phyloP scores from a whole-genome alignment of 371 early-diverging fungal genomes.

The Blakeslea trispora region DNA sequence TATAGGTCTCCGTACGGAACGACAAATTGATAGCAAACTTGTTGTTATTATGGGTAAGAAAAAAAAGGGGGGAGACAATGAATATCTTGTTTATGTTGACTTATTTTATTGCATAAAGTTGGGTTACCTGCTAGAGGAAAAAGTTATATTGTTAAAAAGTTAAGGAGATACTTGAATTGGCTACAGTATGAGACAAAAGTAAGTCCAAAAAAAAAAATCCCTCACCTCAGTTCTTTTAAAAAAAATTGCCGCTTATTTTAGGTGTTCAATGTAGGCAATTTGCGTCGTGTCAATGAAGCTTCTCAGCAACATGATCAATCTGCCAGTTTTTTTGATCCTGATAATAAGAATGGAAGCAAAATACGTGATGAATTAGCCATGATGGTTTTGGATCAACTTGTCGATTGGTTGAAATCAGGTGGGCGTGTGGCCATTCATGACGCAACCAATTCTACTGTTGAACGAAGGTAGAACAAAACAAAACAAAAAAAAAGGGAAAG shows the following conservation, averaged over 20 bases:
- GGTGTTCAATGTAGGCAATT: conserved; percentile 89
- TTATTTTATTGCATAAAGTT: conserved; percentile 41
- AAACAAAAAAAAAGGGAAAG: neutral
- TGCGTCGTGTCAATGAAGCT: conserved; percentile 61
- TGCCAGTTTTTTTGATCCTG: conserved; percentile 76
- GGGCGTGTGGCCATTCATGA: conserved; percentile 88
- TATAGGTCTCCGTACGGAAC: conserved; percentile 25
- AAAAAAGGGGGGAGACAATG: too few species aligned
- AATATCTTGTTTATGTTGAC: neutral
- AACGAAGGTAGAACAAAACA: conserved; percentile 58
- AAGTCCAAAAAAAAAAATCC: too few species aligned
- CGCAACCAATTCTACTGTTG: conserved; percentile 84
- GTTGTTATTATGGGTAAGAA: conserved; percentile 68
- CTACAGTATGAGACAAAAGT: conserved; percentile 68
- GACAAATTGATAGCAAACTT: conserved; percentile 52
- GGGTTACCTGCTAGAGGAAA: conserved; percentile 91
- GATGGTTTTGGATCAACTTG: conserved; percentile 79
- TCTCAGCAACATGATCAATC: conserved; percentile 52
- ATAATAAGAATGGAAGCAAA: conserved; percentile 67
- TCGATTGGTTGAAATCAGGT: conserved; percentile 70
- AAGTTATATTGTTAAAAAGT: conserved; percentile 86
- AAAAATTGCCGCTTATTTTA: too few species aligned
- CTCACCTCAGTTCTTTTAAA: too few species aligned
- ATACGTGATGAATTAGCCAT: conserved; percentile 76
- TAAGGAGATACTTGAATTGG: conserved; percentile 76